Conservation (phyloP, 1,284 basidiomycete species). For the Papiliotrema nemorosa region DNA sequence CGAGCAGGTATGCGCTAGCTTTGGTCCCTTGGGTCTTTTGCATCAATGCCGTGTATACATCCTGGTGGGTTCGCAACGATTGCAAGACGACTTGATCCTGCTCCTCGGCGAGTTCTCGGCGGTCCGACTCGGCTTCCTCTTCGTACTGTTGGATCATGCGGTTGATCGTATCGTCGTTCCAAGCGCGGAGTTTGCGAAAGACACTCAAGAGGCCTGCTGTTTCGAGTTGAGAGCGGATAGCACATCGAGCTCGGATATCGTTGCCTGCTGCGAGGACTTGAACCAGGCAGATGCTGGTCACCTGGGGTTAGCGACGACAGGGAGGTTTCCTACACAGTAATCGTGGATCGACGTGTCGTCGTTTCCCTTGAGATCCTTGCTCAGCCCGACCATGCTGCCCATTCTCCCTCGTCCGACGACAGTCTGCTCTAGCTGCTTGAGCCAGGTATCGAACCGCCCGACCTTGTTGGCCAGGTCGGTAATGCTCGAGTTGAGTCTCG, state of each 20-base stretch:
- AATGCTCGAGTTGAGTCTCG: constrained; percentile 28
- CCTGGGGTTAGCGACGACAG: constrained; percentile 10
- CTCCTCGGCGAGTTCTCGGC: constrained; percentile 69
- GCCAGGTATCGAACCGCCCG: constrained; percentile 81
- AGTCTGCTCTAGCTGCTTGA: constrained; percentile 73
- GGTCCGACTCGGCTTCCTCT: constrained; percentile 70
- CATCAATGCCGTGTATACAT: constrained; percentile 80
- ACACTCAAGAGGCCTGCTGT: constrained; percentile 74
- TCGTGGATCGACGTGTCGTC: constrained; percentile 29
- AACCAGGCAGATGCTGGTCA: constrained; percentile 31
- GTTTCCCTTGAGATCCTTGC: constrained; percentile 68
- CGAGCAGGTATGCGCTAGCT: constrained; percentile 82
- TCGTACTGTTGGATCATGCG: constrained; percentile 67
- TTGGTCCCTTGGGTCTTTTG: constrained; percentile 69
- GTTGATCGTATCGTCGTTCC: constrained; percentile 63
- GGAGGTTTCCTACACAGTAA: constrained; percentile 32
- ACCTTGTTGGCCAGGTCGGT: constrained; percentile 56
- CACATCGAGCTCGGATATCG: constrained; percentile 42
- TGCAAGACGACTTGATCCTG: constrained; percentile 72
- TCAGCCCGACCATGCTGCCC: constrained; percentile 92
- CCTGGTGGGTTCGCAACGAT: constrained; percentile 75
- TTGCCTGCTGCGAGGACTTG: constrained; percentile 25
- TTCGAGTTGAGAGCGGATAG: constrained; percentile 70
- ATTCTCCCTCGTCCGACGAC: constrained; percentile 85
- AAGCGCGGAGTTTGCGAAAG: constrained; percentile 62